A percentile compares a stretch with the other conserved stretches of the same genome.
Evolutionary conservation across 352 stramenopile species (phyloP).

Genomic region (Aphanomyces astaci): DNA sequence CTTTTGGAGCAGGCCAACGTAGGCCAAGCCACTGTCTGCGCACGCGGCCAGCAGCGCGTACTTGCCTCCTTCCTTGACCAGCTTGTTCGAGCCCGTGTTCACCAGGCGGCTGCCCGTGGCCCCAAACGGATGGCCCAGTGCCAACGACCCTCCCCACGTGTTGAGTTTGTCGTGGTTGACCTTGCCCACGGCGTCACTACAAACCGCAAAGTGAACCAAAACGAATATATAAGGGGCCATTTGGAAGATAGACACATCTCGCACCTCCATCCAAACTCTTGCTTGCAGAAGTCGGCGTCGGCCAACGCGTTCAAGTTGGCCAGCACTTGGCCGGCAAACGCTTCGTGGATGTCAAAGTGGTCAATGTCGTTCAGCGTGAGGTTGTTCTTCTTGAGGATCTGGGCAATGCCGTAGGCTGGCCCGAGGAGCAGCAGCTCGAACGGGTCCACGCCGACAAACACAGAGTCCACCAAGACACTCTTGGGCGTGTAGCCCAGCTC

Average conservation of each 20-base stretch:
- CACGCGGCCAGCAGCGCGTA: slow-evolving; percentile 96
- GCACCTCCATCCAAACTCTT: slow-evolving; percentile 84
- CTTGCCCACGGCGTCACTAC: slow-evolving; percentile 73
- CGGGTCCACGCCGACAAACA: slow-evolving; percentile 95
- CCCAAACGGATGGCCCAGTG: slow-evolving; percentile 96
- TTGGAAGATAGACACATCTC: too few species aligned
- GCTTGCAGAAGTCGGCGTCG: slow-evolving; percentile 91
- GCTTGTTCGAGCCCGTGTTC: slow-evolving; percentile 95
- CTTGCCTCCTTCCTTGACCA: slow-evolving; percentile 92
- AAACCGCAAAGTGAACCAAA: not conserved
- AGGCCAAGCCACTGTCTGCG: slow-evolving; percentile 95
- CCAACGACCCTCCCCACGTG: slow-evolving; percentile 94
- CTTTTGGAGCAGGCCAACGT: slow-evolving; percentile 92
- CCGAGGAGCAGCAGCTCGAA: slow-evolving; percentile 92
- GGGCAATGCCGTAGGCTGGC: slow-evolving; percentile 91
- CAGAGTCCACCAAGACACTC: slow-evolving; percentile 92
- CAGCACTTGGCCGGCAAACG: slow-evolving; percentile 97
- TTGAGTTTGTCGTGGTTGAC: slow-evolving; percentile 95
- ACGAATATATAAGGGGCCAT: too few species aligned
- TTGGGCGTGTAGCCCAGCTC: slow-evolving; percentile 95
- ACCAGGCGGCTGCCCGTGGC: slow-evolving; percentile 94
- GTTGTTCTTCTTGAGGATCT: slow-evolving; percentile 76
- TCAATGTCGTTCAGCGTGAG: slow-evolving; percentile 92
- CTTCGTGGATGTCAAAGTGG: slow-evolving; percentile 99
- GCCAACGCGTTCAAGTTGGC: slow-evolving; percentile 95